Evolutionary conservation across 2,329 filamentous ascomycete genomes (phyloP), one percentile per base, ranked within the genome.

Genomic region (Aspergillus proliferans): DNA sequence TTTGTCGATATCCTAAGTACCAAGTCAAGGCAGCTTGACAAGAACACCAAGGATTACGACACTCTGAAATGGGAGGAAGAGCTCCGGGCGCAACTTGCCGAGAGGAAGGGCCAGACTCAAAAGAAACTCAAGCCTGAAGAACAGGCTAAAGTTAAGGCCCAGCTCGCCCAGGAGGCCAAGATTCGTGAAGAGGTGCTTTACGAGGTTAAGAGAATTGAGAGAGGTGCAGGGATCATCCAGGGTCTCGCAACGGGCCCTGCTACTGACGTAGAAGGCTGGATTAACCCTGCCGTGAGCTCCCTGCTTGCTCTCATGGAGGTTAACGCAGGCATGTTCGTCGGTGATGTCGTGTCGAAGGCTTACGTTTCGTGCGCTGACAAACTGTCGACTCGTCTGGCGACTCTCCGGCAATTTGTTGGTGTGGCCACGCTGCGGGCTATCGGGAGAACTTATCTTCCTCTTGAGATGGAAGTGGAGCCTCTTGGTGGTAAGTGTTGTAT

Each of bases 11-110:
- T 97, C 0, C 78, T 98, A 5, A 88, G 86, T 30, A 91, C 88
- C 64, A 95, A 95, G 65, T 75, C 83, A 1, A 82, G 83, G 50
- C 74, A 34, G 73, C 86, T 89, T 3, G 86, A 90, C 70, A 97
- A 95, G 72, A 95, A 89, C 61, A 85, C 83, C 44, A 96, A 95
- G 67, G 93, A 97, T 65, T 95, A 96, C 60, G 89, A 98, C 59
- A 94, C 89, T 1, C 71, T 96, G 38, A 96, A 95, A 69, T 98
- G 94, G 93, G 93, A 98, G 69, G 87, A 92, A 66, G 93, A 98
- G 55, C 77, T 98, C 6, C 80, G 91, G 49, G 79, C 83, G 36
- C 89, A 96, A 60, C 72, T 98, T 38, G 90, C 91, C n/a, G 80
- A 88, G 64, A 98, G 97, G 75, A 95, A 92, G 68, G 92, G 92